Evolutionary conservation across 306 rosid species (phyloP), one percentile per base, ranked within the genome.

Genomic region (Malus fusca): DNA sequence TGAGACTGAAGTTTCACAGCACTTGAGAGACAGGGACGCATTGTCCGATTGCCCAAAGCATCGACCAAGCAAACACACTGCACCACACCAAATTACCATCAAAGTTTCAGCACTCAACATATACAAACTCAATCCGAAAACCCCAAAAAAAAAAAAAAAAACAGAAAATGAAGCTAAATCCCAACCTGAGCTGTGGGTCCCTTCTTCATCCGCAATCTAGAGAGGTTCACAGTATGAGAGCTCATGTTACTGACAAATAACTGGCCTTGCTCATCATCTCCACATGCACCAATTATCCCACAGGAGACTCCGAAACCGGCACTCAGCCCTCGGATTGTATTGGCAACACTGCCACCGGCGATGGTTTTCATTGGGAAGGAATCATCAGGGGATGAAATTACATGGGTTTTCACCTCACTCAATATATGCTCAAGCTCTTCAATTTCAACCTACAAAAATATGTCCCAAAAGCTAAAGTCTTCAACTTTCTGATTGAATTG

Each of bases 61-160:
- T 95, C 99, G 73, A 95, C 97, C 87, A 95, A 82, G 90, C 99
- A 95, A 85, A 95, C 97, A 83, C 99, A 95, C 96, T 95, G 88
- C 67, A 30, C 60, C 23, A 81, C 33, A 82, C 61, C 72, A 76
- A 72, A 75, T 51, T 69, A 18, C 72, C 51, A 80, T 72, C 26
- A 71, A 66, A 31, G 35, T 52, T 75, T 65, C 71, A 86, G 68
- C 74, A 75, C 55, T 53, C 19, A 30, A 11, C 61, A 66, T 11
- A 33, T 5, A 51, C n/a, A 58, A 74, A 11, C 59, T 30, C 55
- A 51, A 51, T 51, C 55, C 2, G 21, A 17, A 15, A 55, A 6
- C 21, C 58, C 58, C n/a, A 0, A 68, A 74, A 17, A 68, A 74
- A 68, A 74, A 17, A 68, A 74, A 17, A 48, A 48, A 14, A 2